These are phyloP conservation scores for Phanerochaete carnosa DNA, from an alignment of 768 basidiomycete genomes.

Conservation along the genomic window DNA sequence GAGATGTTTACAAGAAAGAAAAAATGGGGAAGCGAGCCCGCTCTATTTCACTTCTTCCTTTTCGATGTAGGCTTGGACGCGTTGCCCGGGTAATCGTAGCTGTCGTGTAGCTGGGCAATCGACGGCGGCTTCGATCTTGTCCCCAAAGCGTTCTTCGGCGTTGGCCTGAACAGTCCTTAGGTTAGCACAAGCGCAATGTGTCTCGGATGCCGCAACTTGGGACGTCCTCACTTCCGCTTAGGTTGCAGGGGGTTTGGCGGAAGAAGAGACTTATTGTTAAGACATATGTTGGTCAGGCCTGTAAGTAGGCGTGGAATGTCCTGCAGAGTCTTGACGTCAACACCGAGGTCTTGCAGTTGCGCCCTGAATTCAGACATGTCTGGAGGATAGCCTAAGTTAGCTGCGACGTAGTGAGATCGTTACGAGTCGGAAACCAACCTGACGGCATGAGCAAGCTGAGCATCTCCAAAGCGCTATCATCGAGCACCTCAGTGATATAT, in stretches of 20 bases:
- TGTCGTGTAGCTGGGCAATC: constrained; percentile 5
- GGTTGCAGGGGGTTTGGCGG: neutral
- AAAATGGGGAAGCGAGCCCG: neutral
- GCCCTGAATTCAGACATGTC: neutral
- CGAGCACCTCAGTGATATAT: constrained; percentile 29
- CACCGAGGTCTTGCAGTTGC: neutral
- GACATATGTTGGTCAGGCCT: neutral
- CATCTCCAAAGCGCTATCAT: constrained; percentile 33
- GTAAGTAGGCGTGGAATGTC: neutral
- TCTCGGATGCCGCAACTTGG: neutral
- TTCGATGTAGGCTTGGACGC: neutral
- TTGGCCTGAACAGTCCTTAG: neutral
- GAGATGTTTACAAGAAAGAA: neutral
- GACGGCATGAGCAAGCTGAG: constrained; percentile 38
- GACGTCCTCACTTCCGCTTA: neutral
- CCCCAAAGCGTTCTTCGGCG: neutral
- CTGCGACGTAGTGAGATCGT: neutral
- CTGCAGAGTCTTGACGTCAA: neutral
- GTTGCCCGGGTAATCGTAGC: constrained; percentile 1
- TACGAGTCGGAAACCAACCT: constrained; percentile 26
- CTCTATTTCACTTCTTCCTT: neutral
- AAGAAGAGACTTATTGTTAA: neutral
- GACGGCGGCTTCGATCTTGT: constrained; percentile 10
- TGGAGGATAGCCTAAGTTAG: neutral
- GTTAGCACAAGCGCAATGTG: neutral